Evolutionary conservation across 495 filamentous ascomycete species (phyloP).

Genomic region (Neurospora discreta): DNA sequence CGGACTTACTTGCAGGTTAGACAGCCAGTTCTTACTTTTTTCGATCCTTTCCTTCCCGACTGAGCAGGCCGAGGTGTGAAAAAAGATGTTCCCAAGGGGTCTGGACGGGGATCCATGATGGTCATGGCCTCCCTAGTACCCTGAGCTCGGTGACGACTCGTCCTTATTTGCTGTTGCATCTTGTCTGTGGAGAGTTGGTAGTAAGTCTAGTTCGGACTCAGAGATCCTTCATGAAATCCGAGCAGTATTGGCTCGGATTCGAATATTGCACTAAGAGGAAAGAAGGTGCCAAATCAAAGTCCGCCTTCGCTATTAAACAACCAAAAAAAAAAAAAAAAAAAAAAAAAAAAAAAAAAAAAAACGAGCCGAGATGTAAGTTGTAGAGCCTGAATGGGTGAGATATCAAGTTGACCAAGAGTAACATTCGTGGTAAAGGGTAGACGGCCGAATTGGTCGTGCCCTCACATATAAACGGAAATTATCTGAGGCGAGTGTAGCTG

Average conservation of each 20-base stretch:
- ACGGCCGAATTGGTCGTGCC: background rate
- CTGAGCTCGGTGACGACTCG: background rate
- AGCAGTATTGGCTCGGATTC: background rate
- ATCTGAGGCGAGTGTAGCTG: background rate
- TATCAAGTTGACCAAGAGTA: background rate
- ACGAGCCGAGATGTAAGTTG: background rate
- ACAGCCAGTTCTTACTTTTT: constrained; percentile 26
- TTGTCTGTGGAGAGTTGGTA: background rate
- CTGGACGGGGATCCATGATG: background rate
- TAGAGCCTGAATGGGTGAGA: background rate
- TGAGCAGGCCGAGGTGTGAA: constrained; percentile 7
- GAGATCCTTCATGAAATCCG: background rate
- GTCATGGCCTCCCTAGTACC: background rate
- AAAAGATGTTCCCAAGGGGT: constrained; percentile 1
- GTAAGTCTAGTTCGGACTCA: background rate
- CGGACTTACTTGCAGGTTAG: constrained; percentile 28
- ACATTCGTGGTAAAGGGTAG: background rate
- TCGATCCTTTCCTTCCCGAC: constrained; percentile 23
- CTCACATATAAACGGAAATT: background rate
- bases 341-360: too few species aligned
- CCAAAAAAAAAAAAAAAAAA: too few species aligned
- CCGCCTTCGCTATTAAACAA: background rate
- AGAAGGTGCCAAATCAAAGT: background rate
- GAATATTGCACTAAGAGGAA: background rate
- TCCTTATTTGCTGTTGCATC: background rate